Percentiles rank a stretch among this genome's conserved stretches.
These are phyloP conservation scores for Fusarium acutatum DNA, from an alignment of 2,329 filamentous ascomycete genomes.

Conservation along the genomic window DNA sequence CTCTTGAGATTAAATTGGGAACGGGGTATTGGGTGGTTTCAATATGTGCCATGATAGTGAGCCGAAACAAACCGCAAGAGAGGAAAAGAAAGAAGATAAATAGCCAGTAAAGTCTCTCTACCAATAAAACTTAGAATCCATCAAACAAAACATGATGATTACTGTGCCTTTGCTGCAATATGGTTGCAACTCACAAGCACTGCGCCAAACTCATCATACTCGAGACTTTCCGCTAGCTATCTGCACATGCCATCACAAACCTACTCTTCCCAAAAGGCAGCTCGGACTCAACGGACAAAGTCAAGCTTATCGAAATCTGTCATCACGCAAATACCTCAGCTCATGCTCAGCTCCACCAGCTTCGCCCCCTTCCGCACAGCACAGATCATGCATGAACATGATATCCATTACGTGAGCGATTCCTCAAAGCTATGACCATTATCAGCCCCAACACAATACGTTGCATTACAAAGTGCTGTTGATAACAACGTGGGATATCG, in stretches of 20 bases:
- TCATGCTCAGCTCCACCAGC: conserved; percentile 63
- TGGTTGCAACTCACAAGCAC: fast-evolving
- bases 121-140: fast-evolving
- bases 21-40: neutral
- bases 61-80: neutral
- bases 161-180: too few relatives aligned
- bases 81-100: neutral
- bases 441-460: conserved; percentile 61
- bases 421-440: conserved; percentile 75
- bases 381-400: conserved; percentile 79
- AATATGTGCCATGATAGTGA: too few relatives aligned
- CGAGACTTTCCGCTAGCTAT: neutral
- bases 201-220: too few relatives aligned
- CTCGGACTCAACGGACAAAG: neutral
- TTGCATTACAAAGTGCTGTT: neutral
- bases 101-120: fast-evolving
- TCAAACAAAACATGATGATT: fast-evolving
- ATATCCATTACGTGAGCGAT: conserved; percentile 71
- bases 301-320: neutral
- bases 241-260: neutral
- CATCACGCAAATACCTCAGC: neutral
- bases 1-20: neutral
- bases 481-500: neutral
- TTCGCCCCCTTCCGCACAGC: conserved; percentile 72
- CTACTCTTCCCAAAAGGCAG: neutral